Conservation (phyloP, 768 basidiomycete species). For the Coprinellus aureogranulatus region DNA sequence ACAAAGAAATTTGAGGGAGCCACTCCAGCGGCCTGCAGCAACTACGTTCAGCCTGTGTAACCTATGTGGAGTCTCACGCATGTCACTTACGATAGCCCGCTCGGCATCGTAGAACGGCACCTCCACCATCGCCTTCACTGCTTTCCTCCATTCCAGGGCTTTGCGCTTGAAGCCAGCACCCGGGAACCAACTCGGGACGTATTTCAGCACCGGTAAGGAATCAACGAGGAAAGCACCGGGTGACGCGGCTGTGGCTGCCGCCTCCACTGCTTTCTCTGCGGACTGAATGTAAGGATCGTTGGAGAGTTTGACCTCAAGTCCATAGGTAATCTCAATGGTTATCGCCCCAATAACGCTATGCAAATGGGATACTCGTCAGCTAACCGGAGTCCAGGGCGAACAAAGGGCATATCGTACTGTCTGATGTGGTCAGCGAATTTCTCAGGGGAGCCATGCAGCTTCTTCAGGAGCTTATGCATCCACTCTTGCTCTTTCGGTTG, state of each 20-base stretch:
- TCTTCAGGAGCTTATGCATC: conserved; percentile 40
- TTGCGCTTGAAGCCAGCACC: conserved; percentile 35
- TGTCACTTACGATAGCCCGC: conserved; percentile 15
- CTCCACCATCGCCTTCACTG: conserved; percentile 20
- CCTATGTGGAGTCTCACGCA: too few relatives aligned
- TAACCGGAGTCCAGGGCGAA: not conserved
- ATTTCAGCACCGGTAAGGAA: conserved; percentile 28
- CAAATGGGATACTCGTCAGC: too few relatives aligned
- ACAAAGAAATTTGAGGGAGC: conserved; percentile 15
- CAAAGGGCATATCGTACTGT: conserved; percentile 28
- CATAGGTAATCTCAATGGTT: conserved; percentile 32
- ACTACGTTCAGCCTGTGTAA: too few relatives aligned
- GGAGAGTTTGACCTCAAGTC: conserved; percentile 26
- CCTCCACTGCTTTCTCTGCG: conserved; percentile 26
- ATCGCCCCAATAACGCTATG: conserved; percentile 34
- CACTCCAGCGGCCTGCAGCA: conserved; percentile 14
- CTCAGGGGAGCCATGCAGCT: conserved; percentile 37
- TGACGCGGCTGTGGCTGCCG: conserved; percentile 25
- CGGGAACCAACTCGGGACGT: conserved; percentile 39
- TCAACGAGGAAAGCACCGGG: conserved; percentile 38
- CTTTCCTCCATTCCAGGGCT: conserved; percentile 29
- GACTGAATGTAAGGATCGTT: conserved; percentile 34
- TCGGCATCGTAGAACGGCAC: conserved; percentile 23
- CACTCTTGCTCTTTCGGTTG: conserved; percentile 46
- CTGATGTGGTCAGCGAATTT: conserved; percentile 45